Evolutionary conservation across 257 asterid genomes (phyloP), one percentile per base, ranked within the genome.

Genomic region (Solanum bulbocastanum): DNA sequence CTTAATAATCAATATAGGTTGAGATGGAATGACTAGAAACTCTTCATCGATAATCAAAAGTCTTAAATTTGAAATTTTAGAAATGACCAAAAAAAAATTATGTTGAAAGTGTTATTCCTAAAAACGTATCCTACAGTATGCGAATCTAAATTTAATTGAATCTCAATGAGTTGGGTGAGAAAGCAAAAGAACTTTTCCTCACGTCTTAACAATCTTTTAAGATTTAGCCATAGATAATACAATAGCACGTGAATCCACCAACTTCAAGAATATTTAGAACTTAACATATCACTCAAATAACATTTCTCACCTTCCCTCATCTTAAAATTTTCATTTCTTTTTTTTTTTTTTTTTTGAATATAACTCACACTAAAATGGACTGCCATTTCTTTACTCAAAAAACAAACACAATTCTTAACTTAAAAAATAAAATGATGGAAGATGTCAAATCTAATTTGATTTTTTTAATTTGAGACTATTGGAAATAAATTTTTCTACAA

Each of bases 41-140:
- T 14, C 4, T 14, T 1, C 2, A 14, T 30, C 0, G 23, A 30
- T 69, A 30, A 68, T 30, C 4, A 68, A 2, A 68, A 1, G 11
- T 68, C 0, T 69, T 8, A 0, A 3, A 3, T 69, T 30, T 1
- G 2, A 68, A 18, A 1, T 4, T 25, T 5, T 68, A 68, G 2
- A 6, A 27, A 68, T 68, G 1, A 16, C 30, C 30, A 30, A 30
- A 13, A 66, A 66, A 6, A 6, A 25, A 68, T 27, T 0, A 68
- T 27, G 2, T 62, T 8, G 2, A 0, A 3, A 23, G 1, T 0
- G 32, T 23, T n/a, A 2, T 4, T 0, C 4, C 25, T 7, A 3
- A 20, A 56, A 62, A 23, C 2, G 3, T 9, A 62, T 6, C 7
- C 2, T 5, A 27, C 0, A 68, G 3, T 27, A 27, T 13, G 5